Conservation (phyloP, 2,329 filamentous ascomycete species). For the Sporothrix schenckii region DNA sequence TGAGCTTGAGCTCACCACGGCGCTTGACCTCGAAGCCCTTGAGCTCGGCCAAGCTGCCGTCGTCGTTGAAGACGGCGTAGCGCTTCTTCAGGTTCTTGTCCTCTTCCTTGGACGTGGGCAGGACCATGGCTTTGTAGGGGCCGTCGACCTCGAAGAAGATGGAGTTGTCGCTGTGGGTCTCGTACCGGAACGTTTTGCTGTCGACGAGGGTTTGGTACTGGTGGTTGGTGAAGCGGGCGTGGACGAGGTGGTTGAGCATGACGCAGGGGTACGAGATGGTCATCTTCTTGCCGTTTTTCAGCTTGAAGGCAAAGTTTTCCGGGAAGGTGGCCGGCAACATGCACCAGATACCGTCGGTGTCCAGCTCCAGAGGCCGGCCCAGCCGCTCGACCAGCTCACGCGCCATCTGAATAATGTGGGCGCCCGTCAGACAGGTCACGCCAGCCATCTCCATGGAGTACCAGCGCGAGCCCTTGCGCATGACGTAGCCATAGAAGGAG, state of each 20-base stretch:
- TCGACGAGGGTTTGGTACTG: slow-evolving; percentile 93
- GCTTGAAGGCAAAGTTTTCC: slow-evolving; percentile 91
- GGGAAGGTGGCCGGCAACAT: slow-evolving; percentile 96
- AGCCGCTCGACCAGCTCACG: slow-evolving; percentile 91
- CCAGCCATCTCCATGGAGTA: slow-evolving; percentile 99
- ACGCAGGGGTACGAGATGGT: slow-evolving; percentile 97
- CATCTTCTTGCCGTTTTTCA: slow-evolving; percentile 95
- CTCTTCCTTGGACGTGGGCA: slow-evolving; percentile 97
- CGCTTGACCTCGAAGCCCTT: slow-evolving; percentile 98
- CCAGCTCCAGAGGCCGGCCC: slow-evolving; percentile 87
- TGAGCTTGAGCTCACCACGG: slow-evolving; percentile 95
- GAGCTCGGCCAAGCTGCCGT: slow-evolving; percentile 89
- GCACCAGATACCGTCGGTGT: slow-evolving; percentile 99
- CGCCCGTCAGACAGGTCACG: slow-evolving; percentile 94
- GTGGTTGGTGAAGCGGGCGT: slow-evolving; percentile 92
- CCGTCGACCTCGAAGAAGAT: slow-evolving; percentile 99
- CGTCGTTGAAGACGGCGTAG: slow-evolving; percentile 98
- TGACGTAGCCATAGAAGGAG: slow-evolving; percentile 98
- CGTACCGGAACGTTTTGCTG: slow-evolving; percentile 78
- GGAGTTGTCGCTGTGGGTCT: slow-evolving; percentile 97
- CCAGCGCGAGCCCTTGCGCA: slow-evolving; percentile 98
- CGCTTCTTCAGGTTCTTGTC: slow-evolving; percentile 99
- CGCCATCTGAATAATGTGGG: slow-evolving; percentile 95
- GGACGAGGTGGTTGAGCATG: slow-evolving; percentile 97
- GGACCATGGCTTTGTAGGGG: slow-evolving; percentile 94